phyloP scores from a whole-genome alignment of 371 early-diverging fungal genomes.

The Phascolomyces articulosus region DNA sequence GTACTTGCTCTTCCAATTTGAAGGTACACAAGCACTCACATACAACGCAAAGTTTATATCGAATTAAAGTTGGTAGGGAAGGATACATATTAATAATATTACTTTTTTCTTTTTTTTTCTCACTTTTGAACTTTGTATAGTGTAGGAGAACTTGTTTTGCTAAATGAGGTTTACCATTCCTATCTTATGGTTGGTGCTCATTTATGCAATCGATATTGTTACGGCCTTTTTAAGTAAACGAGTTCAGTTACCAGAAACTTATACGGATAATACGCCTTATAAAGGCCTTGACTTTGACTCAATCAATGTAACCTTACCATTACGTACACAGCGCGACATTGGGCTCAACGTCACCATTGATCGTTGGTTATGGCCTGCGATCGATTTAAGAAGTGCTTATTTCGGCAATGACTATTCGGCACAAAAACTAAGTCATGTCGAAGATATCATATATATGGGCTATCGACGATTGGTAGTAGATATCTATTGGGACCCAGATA shows the following conservation, averaged over 20 bases:
- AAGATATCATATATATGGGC: slow-evolving; percentile 28
- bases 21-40: too few relatives aligned
- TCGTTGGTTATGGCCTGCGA: slow-evolving; percentile 43
- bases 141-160: background rate
- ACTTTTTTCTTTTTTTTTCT: background rate
- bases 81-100: too few relatives aligned
- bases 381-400: slow-evolving; percentile 33
- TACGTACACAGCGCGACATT: slow-evolving; percentile 46
- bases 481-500: slow-evolving; percentile 36
- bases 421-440: slow-evolving; percentile 14
- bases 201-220: background rate
- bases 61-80: too few relatives aligned
- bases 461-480: slow-evolving; percentile 44
- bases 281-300: slow-evolving; percentile 22
- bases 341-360: slow-evolving; percentile 43
- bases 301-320: slow-evolving; percentile 21
- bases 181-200: background rate
- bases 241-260: slow-evolving; percentile 14
- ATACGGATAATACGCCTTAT: slow-evolving; percentile 31
- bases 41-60: too few relatives aligned
- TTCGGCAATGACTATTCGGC: slow-evolving; percentile 36
- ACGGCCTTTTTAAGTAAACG: background rate
- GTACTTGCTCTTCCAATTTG: too few relatives aligned
- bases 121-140: background rate
- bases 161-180: background rate